Conservation (phyloP, 2,329 filamentous ascomycete species). For the Aspergillus arachidicola region DNA sequence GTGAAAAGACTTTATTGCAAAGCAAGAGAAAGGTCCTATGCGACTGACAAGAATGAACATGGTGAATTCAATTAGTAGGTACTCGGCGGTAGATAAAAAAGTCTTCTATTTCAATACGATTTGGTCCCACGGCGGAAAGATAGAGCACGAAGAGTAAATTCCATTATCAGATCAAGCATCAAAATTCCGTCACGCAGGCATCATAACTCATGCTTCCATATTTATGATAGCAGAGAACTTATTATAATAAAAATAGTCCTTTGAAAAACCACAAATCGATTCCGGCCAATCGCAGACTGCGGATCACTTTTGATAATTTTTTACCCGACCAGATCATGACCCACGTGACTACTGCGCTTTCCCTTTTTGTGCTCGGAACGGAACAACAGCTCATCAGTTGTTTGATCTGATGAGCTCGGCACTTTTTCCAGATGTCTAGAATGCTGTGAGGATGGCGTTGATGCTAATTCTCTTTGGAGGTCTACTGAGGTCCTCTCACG, state of each 20-base stretch:
- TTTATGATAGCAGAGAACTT: slow-evolving; percentile 8
- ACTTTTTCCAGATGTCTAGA: slow-evolving; percentile 10
- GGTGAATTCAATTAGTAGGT: slow-evolving; percentile 13
- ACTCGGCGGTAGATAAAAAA: slow-evolving; percentile 5
- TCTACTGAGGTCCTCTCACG: slow-evolving; percentile 25
- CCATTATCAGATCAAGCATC: slow-evolving; percentile 20
- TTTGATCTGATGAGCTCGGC: slow-evolving; percentile 4
- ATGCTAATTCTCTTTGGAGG: slow-evolving; percentile 28
- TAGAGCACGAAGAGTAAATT: slow-evolving; percentile 8
- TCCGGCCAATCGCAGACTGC: slow-evolving; percentile 25
- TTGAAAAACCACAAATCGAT: slow-evolving; percentile 1
- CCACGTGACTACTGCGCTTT: slow-evolving; percentile 16
- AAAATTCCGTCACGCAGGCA: slow-evolving; percentile 1
- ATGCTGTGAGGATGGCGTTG: slow-evolving; percentile 31
- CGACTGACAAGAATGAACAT: slow-evolving; percentile 56
- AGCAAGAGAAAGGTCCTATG: slow-evolving; percentile 21
- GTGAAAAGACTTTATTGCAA: neutral
- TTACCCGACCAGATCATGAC: slow-evolving; percentile 1
- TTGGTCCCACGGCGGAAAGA: slow-evolving; percentile 11
- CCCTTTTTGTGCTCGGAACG: slow-evolving; percentile 22
- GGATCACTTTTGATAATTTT: slow-evolving; percentile 23
- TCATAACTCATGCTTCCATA: slow-evolving; percentile 1
- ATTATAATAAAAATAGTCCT: slow-evolving; percentile 1
- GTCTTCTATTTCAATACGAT: slow-evolving; percentile 14
- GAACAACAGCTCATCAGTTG: slow-evolving; percentile 21